Percentiles rank a stretch among this genome's conserved stretches.
Evolutionary conservation across 2,329 filamentous ascomycete genomes (phyloP).

Genomic region (Fusarium decemcellulare): DNA sequence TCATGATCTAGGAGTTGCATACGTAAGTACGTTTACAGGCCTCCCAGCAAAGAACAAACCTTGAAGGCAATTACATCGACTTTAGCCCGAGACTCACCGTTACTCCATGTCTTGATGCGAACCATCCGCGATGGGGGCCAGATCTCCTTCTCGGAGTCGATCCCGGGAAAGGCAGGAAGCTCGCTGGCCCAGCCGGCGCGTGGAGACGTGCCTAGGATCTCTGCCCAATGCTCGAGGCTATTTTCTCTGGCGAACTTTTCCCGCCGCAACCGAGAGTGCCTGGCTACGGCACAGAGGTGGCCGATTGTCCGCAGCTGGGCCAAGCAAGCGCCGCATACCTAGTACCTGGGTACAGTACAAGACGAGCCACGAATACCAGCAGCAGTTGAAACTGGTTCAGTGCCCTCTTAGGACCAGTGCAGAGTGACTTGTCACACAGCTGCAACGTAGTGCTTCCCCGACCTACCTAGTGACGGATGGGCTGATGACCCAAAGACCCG

Average conservation of each 20-base stretch:
- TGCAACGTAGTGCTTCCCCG: slow-evolving; percentile 47
- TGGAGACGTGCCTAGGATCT: slow-evolving; percentile 13
- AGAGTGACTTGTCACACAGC: slow-evolving; percentile 39
- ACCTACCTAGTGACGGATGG: slow-evolving; percentile 19
- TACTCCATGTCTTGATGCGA: slow-evolving; percentile 26
- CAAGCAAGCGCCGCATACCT: neutral
- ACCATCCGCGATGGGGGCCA: slow-evolving; percentile 12
- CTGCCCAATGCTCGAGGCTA: neutral
- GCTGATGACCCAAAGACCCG: slow-evolving; percentile 35
- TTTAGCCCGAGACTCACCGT: slow-evolving; percentile 23
- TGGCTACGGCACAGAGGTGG: slow-evolving; percentile 4
- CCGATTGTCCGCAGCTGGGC: slow-evolving; percentile 1
- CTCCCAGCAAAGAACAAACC: neutral
- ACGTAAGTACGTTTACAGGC: neutral
- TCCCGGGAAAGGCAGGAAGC: slow-evolving; percentile 33
- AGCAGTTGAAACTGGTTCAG: neutral
- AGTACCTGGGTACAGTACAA: neutral
- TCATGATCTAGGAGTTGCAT: neutral
- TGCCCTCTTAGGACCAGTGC: slow-evolving; percentile 24
- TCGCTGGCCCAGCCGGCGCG: slow-evolving; percentile 11
- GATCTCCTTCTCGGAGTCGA: slow-evolving; percentile 27
- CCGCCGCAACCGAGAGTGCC: slow-evolving; percentile 23
- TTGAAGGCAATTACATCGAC: slow-evolving; percentile 9
- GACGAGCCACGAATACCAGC: neutral
- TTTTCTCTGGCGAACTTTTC: neutral